A percentile compares a stretch with the other conserved stretches of the same genome.
Evolutionary conservation across 2,329 filamentous ascomycete species (phyloP).

Genomic region (Phoma sp.): DNA sequence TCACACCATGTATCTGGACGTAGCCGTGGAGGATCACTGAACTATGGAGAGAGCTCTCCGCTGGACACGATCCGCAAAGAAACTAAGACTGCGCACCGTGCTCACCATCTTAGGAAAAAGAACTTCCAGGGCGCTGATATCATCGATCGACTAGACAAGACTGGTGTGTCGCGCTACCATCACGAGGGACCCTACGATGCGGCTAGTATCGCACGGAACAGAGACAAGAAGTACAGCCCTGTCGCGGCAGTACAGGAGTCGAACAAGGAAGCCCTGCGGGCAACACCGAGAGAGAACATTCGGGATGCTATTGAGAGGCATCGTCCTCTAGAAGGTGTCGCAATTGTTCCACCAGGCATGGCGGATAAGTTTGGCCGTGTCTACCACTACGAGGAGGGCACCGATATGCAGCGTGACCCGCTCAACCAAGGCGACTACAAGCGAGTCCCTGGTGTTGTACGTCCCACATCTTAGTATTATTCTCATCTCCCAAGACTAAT

Average conservation of each 20-base stretch:
- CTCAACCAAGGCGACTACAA: conserved; percentile 74
- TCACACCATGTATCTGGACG: conserved; percentile 36
- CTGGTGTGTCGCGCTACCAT: conserved; percentile 74
- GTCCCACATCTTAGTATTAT: conserved; percentile 44
- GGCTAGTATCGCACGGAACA: conserved; percentile 76
- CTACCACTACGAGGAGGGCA: conserved; percentile 85
- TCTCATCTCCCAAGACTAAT: conserved; percentile 16
- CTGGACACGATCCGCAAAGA: conserved; percentile 72
- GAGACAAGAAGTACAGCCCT: conserved; percentile 68
- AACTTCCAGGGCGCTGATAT: conserved; percentile 73
- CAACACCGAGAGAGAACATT: conserved; percentile 81
- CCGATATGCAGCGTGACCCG: conserved; percentile 82
- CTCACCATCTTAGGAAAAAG: conserved; percentile 70
- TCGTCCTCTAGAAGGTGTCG: conserved; percentile 81
- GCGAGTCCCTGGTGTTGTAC: conserved; percentile 75
- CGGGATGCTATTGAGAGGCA: conserved; percentile 75
- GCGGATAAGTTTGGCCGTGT: conserved; percentile 71
- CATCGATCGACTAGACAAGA: conserved; percentile 80
- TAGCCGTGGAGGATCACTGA: conserved; percentile 60
- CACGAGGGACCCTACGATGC: conserved; percentile 93
- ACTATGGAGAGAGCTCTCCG: conserved; percentile 70
- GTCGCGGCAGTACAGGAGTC: conserved; percentile 76
- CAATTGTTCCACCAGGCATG: conserved; percentile 76
- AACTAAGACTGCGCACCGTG: conserved; percentile 69
- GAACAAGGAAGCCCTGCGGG: conserved; percentile 78